A percentile compares a stretch with the other conserved stretches of the same genome.
Conservation (phyloP, 2,329 filamentous ascomycete species). For the Phyllosticta citriasiana region DNA sequence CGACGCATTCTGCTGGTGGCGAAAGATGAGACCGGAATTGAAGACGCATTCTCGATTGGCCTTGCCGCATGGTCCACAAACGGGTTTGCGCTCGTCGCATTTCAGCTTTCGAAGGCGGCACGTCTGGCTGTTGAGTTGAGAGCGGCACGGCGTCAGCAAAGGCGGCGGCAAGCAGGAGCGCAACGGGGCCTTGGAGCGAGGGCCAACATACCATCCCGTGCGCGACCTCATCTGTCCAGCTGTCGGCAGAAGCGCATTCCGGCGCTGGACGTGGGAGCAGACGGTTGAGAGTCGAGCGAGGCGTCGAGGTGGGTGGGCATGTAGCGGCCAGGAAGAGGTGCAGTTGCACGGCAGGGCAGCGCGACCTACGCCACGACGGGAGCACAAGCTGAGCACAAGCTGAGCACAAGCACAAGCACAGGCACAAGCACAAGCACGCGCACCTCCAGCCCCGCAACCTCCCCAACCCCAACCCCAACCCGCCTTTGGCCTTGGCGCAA, state of each 20-base stretch:
- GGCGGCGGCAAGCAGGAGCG: constrained; percentile 5
- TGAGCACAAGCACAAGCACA: constrained; percentile 1
- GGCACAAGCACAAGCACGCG: constrained; percentile 1
- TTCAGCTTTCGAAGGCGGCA: constrained; percentile 54
- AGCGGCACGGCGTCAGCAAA: constrained; percentile 4
- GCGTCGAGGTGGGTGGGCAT: neutral
- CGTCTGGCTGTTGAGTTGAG: constrained; percentile 28
- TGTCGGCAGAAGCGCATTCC: constrained; percentile 11
- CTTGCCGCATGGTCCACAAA: constrained; percentile 52
- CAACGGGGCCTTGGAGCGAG: neutral
- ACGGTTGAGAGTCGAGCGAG: neutral
- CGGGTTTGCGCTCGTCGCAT: constrained; percentile 53
- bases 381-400: no score
- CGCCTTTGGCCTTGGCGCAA: neutral
- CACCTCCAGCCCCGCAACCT: neutral
- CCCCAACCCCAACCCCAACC: no score
- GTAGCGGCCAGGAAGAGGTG: neutral
- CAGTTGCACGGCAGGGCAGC: neutral
- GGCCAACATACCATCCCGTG: constrained; percentile 27
- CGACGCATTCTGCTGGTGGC: constrained; percentile 60
- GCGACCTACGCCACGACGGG: neutral
- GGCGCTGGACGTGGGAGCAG: constrained; percentile 6
- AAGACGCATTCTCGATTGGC: constrained; percentile 51
- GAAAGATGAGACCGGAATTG: constrained; percentile 54
- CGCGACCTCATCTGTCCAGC: constrained; percentile 26